phyloP scores from a whole-genome alignment of 2,329 filamentous ascomycete genomes.

The Calonectria pteridis region DNA sequence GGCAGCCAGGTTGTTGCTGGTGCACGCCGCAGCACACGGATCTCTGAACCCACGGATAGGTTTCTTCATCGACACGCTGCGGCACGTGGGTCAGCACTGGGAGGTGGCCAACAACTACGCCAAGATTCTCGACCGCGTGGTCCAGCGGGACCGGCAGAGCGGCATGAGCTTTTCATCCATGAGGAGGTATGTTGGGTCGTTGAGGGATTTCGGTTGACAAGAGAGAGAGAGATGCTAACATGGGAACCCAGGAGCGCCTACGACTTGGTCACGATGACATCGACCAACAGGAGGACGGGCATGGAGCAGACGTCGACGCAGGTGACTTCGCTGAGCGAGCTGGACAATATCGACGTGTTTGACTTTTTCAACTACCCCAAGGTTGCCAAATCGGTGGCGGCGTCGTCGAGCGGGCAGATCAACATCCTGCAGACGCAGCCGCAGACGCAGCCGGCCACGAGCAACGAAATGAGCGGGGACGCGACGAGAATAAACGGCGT shows the following conservation, averaged over 20 bases:
- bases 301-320: slow-evolving; percentile 55
- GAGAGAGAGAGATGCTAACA: neutral
- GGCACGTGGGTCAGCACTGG: slow-evolving; percentile 58
- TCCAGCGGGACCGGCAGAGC: slow-evolving; percentile 52
- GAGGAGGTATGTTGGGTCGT: slow-evolving; percentile 51
- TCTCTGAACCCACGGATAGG: slow-evolving; percentile 54
- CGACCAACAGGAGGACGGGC: slow-evolving; percentile 51
- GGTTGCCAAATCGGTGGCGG: slow-evolving; percentile 37
- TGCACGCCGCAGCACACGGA: slow-evolving; percentile 56
- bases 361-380: slow-evolving; percentile 61
- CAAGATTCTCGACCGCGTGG: slow-evolving; percentile 54
- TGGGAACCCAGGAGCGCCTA: slow-evolving; percentile 51
- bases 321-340: slow-evolving; percentile 53
- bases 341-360: slow-evolving; percentile 59
- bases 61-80: slow-evolving; percentile 58
- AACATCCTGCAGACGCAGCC: slow-evolving; percentile 41
- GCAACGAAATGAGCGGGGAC: slow-evolving; percentile 37
- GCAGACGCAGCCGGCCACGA: no score
- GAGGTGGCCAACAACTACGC: slow-evolving; percentile 58
- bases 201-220: neutral
- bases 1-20: slow-evolving; percentile 54
- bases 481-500: slow-evolving; percentile 38
- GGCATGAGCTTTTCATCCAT: slow-evolving; percentile 54
- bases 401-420: slow-evolving; percentile 37
- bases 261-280: slow-evolving; percentile 54